Percentiles rank a stretch among this genome's conserved stretches.
Conservation (phyloP, 1,284 basidiomycete species). For the Rhodotorula sp. region DNA sequence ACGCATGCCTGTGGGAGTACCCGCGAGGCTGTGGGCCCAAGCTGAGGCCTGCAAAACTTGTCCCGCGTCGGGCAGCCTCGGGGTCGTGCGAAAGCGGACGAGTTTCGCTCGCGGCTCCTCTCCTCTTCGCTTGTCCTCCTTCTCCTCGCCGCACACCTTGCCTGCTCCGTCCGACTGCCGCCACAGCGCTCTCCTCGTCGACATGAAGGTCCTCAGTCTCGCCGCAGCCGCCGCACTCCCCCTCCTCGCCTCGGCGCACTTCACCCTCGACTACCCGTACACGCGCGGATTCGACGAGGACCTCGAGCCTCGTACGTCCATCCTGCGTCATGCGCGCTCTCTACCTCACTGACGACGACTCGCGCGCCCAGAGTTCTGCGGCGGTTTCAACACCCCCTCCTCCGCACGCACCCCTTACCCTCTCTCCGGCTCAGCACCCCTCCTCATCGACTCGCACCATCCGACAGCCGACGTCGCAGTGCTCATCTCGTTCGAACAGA, state of each 20-base stretch:
- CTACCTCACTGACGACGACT: too few species aligned
- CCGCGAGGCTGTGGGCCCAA: too few species aligned
- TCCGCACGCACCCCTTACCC: slow-evolving; percentile 63
- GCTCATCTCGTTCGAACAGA: slow-evolving; percentile 57
- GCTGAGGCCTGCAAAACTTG: too few species aligned
- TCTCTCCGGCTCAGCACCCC: slow-evolving; percentile 56
- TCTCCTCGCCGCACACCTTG: background rate
- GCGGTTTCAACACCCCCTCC: slow-evolving; percentile 49
- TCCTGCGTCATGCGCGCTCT: background rate
- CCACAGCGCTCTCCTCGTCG: background rate
- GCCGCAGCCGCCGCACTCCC: slow-evolving; percentile 45
- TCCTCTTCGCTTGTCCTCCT: background rate
- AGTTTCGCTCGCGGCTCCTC: background rate
- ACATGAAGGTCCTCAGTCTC: slow-evolving; percentile 18
- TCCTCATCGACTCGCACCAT: slow-evolving; percentile 62
- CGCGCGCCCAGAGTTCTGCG: slow-evolving; percentile 45
- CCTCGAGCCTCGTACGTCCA: slow-evolving; percentile 53
- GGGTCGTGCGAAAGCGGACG: background rate
- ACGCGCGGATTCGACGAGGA: slow-evolving; percentile 50
- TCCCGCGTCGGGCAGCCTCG: too few species aligned
- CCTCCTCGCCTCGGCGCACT: slow-evolving; percentile 61
- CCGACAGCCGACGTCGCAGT: slow-evolving; percentile 58
- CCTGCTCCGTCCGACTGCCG: background rate
- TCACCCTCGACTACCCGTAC: slow-evolving; percentile 63
- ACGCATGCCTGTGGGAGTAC: too few species aligned